Conservation (phyloP, 139 green algal genomes). For the Desmodesmus armatus region DNA sequence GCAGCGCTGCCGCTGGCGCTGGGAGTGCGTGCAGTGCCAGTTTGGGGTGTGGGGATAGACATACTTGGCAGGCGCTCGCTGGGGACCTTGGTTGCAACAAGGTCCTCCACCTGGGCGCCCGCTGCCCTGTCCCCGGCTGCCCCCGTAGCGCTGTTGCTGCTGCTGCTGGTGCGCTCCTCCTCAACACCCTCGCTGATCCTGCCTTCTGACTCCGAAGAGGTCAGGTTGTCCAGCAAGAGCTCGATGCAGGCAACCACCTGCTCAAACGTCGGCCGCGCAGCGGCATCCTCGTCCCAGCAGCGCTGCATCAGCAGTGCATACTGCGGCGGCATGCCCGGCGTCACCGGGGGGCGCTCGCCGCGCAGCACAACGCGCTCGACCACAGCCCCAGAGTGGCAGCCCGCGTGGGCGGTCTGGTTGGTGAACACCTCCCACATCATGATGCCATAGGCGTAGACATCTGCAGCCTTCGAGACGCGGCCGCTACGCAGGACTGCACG, state of each 20-base stretch:
- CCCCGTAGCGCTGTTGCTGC: background rate
- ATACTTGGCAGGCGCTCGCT: too few species aligned
- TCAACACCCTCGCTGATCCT: constrained; percentile 20
- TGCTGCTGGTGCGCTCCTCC: background rate
- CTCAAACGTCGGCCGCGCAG: constrained; percentile 12
- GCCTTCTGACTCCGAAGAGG: constrained; percentile 25
- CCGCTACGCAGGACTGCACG: constrained; percentile 25
- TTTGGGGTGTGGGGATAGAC: too few species aligned
- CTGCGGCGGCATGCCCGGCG: background rate
- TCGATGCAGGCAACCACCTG: constrained; percentile 14
- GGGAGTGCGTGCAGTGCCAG: too few species aligned
- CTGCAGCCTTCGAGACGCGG: background rate
- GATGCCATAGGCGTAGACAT: constrained; percentile 31
- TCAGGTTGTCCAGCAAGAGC: constrained; percentile 27
- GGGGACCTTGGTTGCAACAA: background rate
- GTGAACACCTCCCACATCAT: constrained; percentile 42
- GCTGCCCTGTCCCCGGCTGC: background rate
- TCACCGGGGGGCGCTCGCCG: constrained; percentile 23
- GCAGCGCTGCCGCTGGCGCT: too few species aligned
- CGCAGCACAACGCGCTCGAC: constrained; percentile 28
- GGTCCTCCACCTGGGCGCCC: background rate
- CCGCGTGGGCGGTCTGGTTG: constrained; percentile 10
- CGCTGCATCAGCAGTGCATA: constrained; percentile 28
- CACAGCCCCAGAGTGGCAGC: constrained; percentile 11
- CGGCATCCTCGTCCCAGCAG: constrained; percentile 21